Evolutionary conservation across 179 eudicot species (phyloP), one percentile per base, ranked within the genome.

Genomic region (Beta lomatogona): DNA sequence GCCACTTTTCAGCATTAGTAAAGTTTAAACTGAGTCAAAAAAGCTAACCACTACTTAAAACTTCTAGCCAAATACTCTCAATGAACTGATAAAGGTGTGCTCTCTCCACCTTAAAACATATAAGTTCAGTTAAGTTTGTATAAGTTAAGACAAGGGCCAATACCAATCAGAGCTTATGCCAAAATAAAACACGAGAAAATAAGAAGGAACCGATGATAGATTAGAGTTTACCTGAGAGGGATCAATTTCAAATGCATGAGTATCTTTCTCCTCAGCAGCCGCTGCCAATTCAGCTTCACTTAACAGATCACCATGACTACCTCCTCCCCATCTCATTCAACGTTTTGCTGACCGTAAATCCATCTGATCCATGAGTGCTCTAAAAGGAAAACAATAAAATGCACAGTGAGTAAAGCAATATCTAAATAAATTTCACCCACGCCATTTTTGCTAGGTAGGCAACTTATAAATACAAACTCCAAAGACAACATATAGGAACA

Each of bases 221-320:
- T 15, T 1, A 45, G 60, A 54, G 9, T 65, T 15, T 71, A 94
- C 99, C 93, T 94, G 97, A 79, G 86, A 79, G 76, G 98, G 97
- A 78, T 94, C 97, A 70, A 96, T 88, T 85, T 96, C 99, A 86
- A 96, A 96, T 31, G 98, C 84, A 86, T 94, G 99, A 71, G 95
- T 89, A 86, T 94, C 98, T 88, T 94, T 97, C 82, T 97, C 99
- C 89, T 97, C 99, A 82, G 97, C 94, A 69, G 88, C 98, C 48
- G 98, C 97, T 10, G 97, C 99, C 85, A 97, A 73, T 71, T 94
- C 94, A 58, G 93, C 95, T 88, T 91, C 97, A 89, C 89, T 94
- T 48, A 94, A 89, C 89, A 97, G 82, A 79, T 88, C 95, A 74
- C 85, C 93, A 82, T 93, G 97, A 58, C 89, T 83, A 71, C 86